Conservation (phyloP, 805 yeast genomes). For the Starmerella vaccinii region DNA sequence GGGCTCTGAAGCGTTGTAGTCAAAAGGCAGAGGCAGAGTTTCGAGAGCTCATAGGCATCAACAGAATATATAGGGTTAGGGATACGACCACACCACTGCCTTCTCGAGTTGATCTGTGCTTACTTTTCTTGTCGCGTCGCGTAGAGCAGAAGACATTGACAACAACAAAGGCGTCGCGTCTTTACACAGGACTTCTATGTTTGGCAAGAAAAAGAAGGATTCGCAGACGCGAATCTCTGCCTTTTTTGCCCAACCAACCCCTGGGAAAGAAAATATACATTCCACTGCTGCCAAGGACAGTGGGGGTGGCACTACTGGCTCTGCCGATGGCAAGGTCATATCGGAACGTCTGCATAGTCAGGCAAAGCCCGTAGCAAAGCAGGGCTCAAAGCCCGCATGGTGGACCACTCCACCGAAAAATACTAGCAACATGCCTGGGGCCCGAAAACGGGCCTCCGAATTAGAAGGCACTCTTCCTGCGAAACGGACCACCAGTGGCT, state of each 20-base stretch:
- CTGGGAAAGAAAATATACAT: constrained; percentile 1
- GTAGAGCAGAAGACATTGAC: not conserved
- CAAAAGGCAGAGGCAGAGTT: too few relatives aligned
- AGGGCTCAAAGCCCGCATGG: constrained; percentile 11
- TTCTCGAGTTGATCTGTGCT: too few relatives aligned
- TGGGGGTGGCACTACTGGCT: not conserved
- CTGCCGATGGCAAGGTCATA: not conserved
- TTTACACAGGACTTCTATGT: not conserved
- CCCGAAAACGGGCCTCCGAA: constrained; percentile 12
- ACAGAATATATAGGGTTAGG: not conserved
- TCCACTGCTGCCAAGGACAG: not conserved
- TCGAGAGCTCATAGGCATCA: too few relatives aligned
- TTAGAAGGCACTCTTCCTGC: not conserved
- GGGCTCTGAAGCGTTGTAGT: too few relatives aligned
- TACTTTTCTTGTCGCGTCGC: constrained; percentile 1
- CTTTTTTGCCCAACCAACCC: not conserved
- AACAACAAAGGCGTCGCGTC: not conserved
- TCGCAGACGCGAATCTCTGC: constrained; percentile 1
- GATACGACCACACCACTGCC: too few relatives aligned
- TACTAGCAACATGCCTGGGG: constrained; percentile 10
- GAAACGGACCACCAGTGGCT: constrained; percentile 7
- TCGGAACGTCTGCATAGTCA: not conserved
- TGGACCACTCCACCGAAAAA: constrained; percentile 18
- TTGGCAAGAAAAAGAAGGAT: not conserved
- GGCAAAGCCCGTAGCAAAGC: not conserved